Percentiles rank a stretch among this genome's conserved stretches.
Conservation (phyloP, 106 monocot genomes). For the Vanilla planifolia region DNA sequence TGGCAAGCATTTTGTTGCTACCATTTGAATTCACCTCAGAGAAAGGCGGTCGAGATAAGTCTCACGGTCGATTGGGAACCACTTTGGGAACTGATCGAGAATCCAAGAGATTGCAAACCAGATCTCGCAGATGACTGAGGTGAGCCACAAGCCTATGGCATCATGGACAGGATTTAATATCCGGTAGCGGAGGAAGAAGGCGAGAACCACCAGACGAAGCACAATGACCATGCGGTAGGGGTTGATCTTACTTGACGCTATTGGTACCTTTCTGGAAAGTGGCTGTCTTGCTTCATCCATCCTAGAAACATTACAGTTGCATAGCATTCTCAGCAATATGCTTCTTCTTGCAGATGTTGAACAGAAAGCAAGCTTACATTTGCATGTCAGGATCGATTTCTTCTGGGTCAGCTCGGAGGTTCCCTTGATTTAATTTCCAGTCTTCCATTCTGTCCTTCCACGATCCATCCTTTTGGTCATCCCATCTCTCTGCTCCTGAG, state of each 20-base stretch:
- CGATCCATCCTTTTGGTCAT: conserved; percentile 52
- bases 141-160: conserved; percentile 81
- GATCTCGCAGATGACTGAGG: conserved; percentile 87
- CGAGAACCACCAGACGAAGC: conserved; percentile 70
- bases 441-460: conserved; percentile 93
- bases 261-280: conserved; percentile 80
- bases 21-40: conserved; percentile 38
- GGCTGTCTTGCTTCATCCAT: conserved; percentile 89
- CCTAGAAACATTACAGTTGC: conserved; percentile 23
- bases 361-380: conserved; percentile 30
- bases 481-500: conserved; percentile 59
- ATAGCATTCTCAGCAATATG: background rate
- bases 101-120: conserved; percentile 98
- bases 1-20: too few species aligned
- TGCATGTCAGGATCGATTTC: conserved; percentile 74
- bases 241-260: conserved; percentile 89
- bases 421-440: conserved; percentile 73
- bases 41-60: conserved; percentile 96
- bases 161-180: conserved; percentile 78
- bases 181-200: conserved; percentile 81
- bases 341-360: background rate
- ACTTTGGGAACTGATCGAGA: conserved; percentile 98
- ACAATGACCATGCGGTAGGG: conserved; percentile 93
- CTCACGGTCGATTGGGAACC: conserved; percentile 90
- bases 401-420: conserved; percentile 45